These are phyloP conservation scores for Neoconidiobolus thromboides DNA, from an alignment of 371 early-diverging fungal genomes.

Conservation along the genomic window DNA sequence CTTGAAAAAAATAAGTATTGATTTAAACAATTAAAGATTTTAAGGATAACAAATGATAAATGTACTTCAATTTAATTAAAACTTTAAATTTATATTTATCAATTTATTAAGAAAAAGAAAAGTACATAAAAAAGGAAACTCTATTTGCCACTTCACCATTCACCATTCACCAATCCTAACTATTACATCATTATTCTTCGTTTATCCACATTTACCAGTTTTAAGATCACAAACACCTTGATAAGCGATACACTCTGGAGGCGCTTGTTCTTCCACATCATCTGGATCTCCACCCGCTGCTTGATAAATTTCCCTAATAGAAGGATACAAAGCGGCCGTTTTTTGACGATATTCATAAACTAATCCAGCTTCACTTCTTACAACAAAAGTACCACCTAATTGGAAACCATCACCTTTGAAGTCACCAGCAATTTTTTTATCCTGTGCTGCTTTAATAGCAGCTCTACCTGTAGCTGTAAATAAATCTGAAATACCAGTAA, in stretches of 20 bases:
- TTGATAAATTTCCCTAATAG: neutral
- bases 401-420: slow-evolving; percentile 6
- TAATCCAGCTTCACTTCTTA: neutral
- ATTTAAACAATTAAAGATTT: no score
- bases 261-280: neutral
- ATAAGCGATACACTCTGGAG: slow-evolving; percentile 1
- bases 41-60: no score
- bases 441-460: neutral
- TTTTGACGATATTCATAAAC: slow-evolving; percentile 1
- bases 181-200: no score
- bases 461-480: neutral
- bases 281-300: slow-evolving; percentile 2
- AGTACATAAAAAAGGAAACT: no score
- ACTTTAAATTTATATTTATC: no score
- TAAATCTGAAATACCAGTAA: neutral
- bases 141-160: no score
- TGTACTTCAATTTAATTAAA: no score
- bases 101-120: no score
- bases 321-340: neutral
- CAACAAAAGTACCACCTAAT: slow-evolving; percentile 1
- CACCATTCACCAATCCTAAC: no score
- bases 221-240: neutral
- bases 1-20: no score
- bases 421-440: neutral
- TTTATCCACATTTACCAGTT: no score